Evolutionary conservation across 2,329 filamentous ascomycete species (phyloP).

Genomic region (Coniochaeta hoffmannii): DNA sequence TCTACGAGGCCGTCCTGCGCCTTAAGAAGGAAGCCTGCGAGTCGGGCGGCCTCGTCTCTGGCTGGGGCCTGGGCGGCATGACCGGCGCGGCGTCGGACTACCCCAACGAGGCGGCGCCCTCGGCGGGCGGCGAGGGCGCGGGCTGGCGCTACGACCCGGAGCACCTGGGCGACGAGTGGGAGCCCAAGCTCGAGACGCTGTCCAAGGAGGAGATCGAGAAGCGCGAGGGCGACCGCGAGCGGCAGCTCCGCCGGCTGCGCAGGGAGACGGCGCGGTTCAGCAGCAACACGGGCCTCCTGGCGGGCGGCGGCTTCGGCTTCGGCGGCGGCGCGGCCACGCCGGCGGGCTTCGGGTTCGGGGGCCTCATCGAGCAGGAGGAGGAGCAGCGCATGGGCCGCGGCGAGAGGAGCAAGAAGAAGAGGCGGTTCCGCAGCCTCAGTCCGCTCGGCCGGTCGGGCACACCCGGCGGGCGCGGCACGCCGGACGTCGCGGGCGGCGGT

Average conservation of each 20-base stretch:
- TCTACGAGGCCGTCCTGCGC: constrained; percentile 88
- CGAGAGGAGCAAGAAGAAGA: constrained; percentile 92
- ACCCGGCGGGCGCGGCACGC: constrained; percentile 68
- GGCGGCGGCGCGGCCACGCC: no score
- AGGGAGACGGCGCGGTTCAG: constrained; percentile 91
- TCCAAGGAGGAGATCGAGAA: constrained; percentile 98
- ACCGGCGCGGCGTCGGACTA: constrained; percentile 61
- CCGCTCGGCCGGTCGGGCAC: constrained; percentile 62
- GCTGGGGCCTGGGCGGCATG: constrained; percentile 43
- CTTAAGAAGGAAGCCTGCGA: constrained; percentile 96
- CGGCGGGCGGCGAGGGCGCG: constrained; percentile 35
- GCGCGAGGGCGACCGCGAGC: constrained; percentile 86
- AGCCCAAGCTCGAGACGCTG: constrained; percentile 71
- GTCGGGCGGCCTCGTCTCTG: constrained; percentile 75
- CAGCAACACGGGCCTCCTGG: constrained; percentile 71
- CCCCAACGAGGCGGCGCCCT: constrained; percentile 74
- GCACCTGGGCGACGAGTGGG: constrained; percentile 76
- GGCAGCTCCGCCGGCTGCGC: constrained; percentile 78
- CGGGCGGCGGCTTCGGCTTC: no score
- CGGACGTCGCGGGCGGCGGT: constrained; percentile 64
- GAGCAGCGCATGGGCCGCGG: constrained; percentile 88
- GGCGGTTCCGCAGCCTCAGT: constrained; percentile 81
- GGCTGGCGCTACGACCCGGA: constrained; percentile 97
- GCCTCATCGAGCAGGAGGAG: constrained; percentile 52
- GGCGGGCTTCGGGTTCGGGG: constrained; percentile 41